Percentiles rank a stretch among this genome's conserved stretches.
These are phyloP conservation scores for Melastoma candidum DNA, from an alignment of 441 rosid genomes.

Conservation along the genomic window DNA sequence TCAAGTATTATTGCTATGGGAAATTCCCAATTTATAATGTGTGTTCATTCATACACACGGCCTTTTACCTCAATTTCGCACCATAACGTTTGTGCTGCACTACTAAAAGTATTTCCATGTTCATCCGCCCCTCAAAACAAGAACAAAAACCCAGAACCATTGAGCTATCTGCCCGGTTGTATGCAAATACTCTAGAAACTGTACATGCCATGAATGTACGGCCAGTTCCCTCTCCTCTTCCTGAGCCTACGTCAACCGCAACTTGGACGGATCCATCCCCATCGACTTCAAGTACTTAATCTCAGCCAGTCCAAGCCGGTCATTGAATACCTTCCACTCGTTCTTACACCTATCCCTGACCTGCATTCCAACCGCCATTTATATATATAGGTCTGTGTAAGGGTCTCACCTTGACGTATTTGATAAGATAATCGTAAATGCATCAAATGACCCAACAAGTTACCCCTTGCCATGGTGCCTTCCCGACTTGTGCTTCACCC, in stretches of 20 bases:
- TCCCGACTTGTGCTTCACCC: constrained; percentile 71
- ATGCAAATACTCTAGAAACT: too few species aligned
- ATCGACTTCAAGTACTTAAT: constrained; percentile 35
- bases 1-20: too few species aligned
- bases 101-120: too few species aligned
- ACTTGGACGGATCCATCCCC: constrained; percentile 27
- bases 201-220: too few species aligned
- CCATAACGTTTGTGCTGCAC: too few species aligned
- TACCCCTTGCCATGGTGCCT: constrained; percentile 88
- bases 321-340: constrained; percentile 83
- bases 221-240: too few species aligned
- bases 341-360: constrained; percentile 83
- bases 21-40: too few species aligned
- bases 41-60: too few species aligned
- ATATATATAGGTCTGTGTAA: neutral
- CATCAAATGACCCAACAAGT: neutral
- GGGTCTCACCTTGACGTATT: neutral
- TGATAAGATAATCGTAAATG: neutral
- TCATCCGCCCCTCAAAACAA: too few species aligned
- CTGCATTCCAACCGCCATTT: constrained; percentile 22
- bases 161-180: too few species aligned
- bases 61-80: too few species aligned
- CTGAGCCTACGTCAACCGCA: neutral
- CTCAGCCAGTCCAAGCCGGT: constrained; percentile 59
- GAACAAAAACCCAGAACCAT: too few species aligned